Evolutionary conservation across 768 basidiomycete species (phyloP), one percentile per base, ranked within the genome.

Genomic region (Hysterangium stoloniferum): DNA sequence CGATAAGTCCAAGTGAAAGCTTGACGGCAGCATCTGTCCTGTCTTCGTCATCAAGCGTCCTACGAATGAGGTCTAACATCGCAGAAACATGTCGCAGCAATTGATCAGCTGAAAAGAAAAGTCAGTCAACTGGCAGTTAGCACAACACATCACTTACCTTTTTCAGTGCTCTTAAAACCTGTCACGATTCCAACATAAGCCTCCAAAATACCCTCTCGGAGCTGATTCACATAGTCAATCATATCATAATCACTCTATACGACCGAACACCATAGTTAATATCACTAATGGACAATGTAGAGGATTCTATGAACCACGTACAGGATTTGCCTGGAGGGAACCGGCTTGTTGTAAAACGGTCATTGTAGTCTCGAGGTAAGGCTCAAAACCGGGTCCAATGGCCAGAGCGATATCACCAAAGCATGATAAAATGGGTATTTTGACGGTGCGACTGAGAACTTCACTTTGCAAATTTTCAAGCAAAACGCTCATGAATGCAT

Each of bases 351-450:
- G 75, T 44, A 99, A 71, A 22, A 99, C 93, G 17, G 71, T 77
- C 88, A 96, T 93, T 6, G 92, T 89, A 4, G 89, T 89, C 52
- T 83, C 81, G 43, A 96, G 72, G 65, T 86, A 99, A 0, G 91
- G 92, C 59, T 86, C 85, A 66, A 97, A 99, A 6, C 73, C 70
- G 11, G 80, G 71, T 1, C 90, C 90, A 55, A 97, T 84, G 1
- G 96, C 93, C 8, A 98, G 74, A 7, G 94, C 95, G 57, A 99
- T 86, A 62, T 99, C 96, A 19, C 95, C 96, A 60, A 99, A 97
- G 68, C 90, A 92, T 11, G 88, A 84, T 53, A 98, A 68, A 60
- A 98, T 89, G n/a, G 87, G 83, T 34, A 97, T 94, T 75, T 99
- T 99, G 64, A 97, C 96, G 56, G 86, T 87, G 41, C 95, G 79